Evolutionary conservation across 1,284 basidiomycete species (phyloP), one percentile per base, ranked within the genome.

Genomic region (Quambalaria eucalypti): DNA sequence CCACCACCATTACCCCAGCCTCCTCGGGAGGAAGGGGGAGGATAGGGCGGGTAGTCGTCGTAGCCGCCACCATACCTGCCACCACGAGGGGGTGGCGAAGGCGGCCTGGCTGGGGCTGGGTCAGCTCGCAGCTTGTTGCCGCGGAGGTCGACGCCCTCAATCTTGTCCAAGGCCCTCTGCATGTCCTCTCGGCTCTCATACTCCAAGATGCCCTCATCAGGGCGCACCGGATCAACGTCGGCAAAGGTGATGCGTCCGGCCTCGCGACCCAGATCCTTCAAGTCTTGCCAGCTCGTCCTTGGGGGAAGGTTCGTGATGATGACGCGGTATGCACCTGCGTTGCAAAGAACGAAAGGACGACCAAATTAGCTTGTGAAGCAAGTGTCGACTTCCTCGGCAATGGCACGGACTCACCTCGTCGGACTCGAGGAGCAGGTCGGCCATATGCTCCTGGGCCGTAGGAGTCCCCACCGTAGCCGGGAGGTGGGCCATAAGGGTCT

Each of bases 221-320:
- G 66, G 23, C 69, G 65, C n/a, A 52, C 40, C 19, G 65, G 60
- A 51, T 70, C 69, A 44, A 75, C 67, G 46, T 75, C 71, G 39
- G 73, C 69, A 48, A 71, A 75, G 0, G 64, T 63, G 56, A 73
- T 61, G 48, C 62, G 59, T 21, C 93, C 93, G 1, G 90, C 88
- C 64, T 88, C 87, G 50, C 93, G 85, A 77, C 97, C 96, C 49
- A 97, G 83, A 76, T 97, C 93, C 73, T 98, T 97, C 63, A 98
- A 83, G 78, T 98, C 93, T 79, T 96, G 91, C 91, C 91, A 96
- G 62, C 89, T 84, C 28, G 91, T 89, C 62, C 88, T 82, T 78
- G 90, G 90, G 0, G 90, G 90, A 16, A 95, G 82, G 87, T 90
- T 77, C 46, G 62, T 60, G 42, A 62, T 63, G 50, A 73, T 57